These are phyloP conservation scores for Phytophthora litchii DNA, from an alignment of 352 stramenopile genomes.

Conservation along the genomic window DNA sequence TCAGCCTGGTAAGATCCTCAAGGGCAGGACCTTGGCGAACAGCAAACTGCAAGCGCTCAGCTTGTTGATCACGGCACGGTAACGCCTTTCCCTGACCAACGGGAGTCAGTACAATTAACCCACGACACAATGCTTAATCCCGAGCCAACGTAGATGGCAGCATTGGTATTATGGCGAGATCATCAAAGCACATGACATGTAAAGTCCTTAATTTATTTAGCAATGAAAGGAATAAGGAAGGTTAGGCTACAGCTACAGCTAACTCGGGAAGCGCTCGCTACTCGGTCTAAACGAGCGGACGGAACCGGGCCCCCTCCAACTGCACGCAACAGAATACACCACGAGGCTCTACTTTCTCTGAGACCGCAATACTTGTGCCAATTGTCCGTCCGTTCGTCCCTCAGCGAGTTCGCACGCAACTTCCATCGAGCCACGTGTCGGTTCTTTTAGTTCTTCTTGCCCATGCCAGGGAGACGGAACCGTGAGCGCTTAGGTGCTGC, in stretches of 20 bases:
- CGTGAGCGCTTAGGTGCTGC: slow-evolving; percentile 69
- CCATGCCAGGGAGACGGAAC: slow-evolving; percentile 68
- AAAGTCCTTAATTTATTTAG: slow-evolving; percentile 55
- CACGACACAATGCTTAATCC: slow-evolving; percentile 11
- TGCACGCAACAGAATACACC: slow-evolving; percentile 37
- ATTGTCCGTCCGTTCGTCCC: slow-evolving; percentile 14
- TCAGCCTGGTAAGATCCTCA: background rate
- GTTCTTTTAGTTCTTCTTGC: slow-evolving; percentile 80
- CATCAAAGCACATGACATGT: slow-evolving; percentile 14
- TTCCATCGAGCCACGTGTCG: slow-evolving; percentile 20
- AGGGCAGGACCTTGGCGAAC: slow-evolving; percentile 8
- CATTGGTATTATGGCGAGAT: background rate
- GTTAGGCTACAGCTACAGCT: slow-evolving; percentile 36
- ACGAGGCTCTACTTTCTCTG: slow-evolving; percentile 19
- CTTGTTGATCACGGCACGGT: slow-evolving; percentile 16
- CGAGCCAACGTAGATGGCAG: slow-evolving; percentile 8
- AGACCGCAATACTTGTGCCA: slow-evolving; percentile 22
- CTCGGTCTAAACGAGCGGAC: slow-evolving; percentile 14
- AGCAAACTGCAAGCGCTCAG: slow-evolving; percentile 11
- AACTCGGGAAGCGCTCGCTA: slow-evolving; percentile 20
- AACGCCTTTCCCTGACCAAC: slow-evolving; percentile 20
- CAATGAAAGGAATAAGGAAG: slow-evolving; percentile 37
- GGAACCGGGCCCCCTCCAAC: slow-evolving; percentile 9
- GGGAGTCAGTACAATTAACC: slow-evolving; percentile 15
- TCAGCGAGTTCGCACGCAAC: slow-evolving; percentile 20